A percentile compares a stretch with the other conserved stretches of the same genome.
These are phyloP conservation scores for Heliosperma pusillum DNA, from an alignment of 148 eudicot genomes.

Conservation along the genomic window DNA sequence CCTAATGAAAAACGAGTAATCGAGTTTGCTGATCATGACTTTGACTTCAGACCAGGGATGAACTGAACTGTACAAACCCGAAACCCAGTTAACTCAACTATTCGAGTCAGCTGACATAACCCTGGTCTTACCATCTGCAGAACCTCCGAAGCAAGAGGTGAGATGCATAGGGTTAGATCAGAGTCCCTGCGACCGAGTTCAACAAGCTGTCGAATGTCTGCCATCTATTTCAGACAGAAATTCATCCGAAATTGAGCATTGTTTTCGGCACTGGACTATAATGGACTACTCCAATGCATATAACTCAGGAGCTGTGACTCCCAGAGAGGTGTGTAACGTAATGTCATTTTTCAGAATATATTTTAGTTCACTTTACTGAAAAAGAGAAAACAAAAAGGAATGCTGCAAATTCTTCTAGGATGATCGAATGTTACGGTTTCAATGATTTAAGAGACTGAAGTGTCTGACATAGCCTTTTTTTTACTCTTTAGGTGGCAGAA, in stretches of 20 bases:
- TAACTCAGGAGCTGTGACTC: conserved; percentile 57
- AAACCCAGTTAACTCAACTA: too few species aligned
- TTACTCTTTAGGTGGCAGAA: conserved; percentile 60
- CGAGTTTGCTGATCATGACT: too few species aligned
- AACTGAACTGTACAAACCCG: too few species aligned
- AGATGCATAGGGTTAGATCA: conserved; percentile 37
- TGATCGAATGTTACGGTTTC: background rate
- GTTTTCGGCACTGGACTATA: conserved; percentile 67
- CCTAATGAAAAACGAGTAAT: too few species aligned
- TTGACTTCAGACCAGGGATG: too few species aligned
- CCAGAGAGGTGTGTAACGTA: conserved; percentile 70
- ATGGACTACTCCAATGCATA: conserved; percentile 80
- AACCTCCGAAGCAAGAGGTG: conserved; percentile 38
- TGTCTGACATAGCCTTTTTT: background rate
- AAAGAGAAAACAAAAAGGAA: background rate
- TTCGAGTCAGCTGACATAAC: too few species aligned
- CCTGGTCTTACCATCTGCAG: conserved; percentile 28
- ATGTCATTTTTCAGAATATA: too few species aligned
- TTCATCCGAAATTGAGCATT: conserved; percentile 25
- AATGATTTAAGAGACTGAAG: background rate
- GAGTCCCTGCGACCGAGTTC: conserved; percentile 53
- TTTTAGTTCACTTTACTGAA: too few species aligned
- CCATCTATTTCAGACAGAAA: conserved; percentile 29
- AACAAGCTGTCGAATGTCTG: conserved; percentile 64
- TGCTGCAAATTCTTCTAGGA: background rate